Percentiles rank a stretch among this genome's conserved stretches.
phyloP scores from a whole-genome alignment of 2,329 filamentous ascomycete genomes.

The Rutstroemia sp. region DNA sequence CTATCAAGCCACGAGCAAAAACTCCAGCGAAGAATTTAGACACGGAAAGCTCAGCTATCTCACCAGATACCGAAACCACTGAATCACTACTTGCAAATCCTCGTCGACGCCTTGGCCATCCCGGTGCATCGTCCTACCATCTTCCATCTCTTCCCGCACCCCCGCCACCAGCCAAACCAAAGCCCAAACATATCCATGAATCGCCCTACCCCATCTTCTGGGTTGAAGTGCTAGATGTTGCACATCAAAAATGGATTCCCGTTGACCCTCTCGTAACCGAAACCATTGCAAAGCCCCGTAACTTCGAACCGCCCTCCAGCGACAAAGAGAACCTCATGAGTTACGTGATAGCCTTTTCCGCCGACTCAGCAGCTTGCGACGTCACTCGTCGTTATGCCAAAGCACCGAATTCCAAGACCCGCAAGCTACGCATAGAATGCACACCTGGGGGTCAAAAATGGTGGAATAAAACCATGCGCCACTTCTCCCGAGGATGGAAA shows the following conservation, averaged over 20 bases:
- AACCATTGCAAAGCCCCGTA: slow-evolving; percentile 66
- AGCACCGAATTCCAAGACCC: slow-evolving; percentile 84
- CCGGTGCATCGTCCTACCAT: slow-evolving; percentile 42
- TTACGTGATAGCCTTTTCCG: slow-evolving; percentile 82
- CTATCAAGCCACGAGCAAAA: slow-evolving; percentile 9
- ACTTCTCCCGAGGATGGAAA: slow-evolving; percentile 36
- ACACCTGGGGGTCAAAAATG: slow-evolving; percentile 42
- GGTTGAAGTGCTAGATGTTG: slow-evolving; percentile 84
- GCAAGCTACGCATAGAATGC: slow-evolving; percentile 69
- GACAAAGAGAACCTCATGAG: slow-evolving; percentile 70
- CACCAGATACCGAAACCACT: slow-evolving; percentile 9
- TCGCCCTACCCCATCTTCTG: slow-evolving; percentile 82
- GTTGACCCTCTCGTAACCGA: slow-evolving; percentile 79
- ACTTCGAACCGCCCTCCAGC: slow-evolving; percentile 74
- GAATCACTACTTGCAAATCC: slow-evolving; percentile 16
- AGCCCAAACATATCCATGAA: slow-evolving; percentile 48
- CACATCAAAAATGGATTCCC: slow-evolving; percentile 85
- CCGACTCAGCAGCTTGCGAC: slow-evolving; percentile 70
- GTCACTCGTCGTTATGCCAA: slow-evolving; percentile 85
- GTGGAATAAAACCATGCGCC: slow-evolving; percentile 46
- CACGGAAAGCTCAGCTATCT: slow-evolving; percentile 18
- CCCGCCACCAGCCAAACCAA: slow-evolving; percentile 39
- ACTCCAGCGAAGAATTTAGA: slow-evolving; percentile 19
- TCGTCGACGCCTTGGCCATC: slow-evolving; percentile 28
- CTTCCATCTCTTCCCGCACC: slow-evolving; percentile 34